Evolutionary conservation across 352 stramenopile species (phyloP).

Genomic region (Phytophthora palmivora): DNA sequence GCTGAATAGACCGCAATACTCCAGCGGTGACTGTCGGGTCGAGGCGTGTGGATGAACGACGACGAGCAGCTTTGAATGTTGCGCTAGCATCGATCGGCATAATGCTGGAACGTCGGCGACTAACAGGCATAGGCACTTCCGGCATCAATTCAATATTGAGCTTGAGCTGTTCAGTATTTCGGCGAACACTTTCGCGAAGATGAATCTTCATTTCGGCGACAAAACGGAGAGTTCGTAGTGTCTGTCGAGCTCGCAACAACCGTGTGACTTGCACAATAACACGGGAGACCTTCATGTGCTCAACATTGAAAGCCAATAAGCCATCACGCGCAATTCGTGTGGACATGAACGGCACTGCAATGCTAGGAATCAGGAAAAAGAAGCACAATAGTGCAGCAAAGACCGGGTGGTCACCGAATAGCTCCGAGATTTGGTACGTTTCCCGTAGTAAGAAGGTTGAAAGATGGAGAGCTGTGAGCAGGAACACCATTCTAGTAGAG

Average conservation of each 20-base stretch:
- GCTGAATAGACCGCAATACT: conserved; percentile 30
- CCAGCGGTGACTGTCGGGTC: conserved; percentile 22
- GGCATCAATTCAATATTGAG: conserved; percentile 28
- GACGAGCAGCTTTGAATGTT: conserved; percentile 32
- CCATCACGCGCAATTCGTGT: conserved; percentile 69
- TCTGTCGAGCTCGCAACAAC: conserved; percentile 68
- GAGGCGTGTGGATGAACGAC: conserved; percentile 25
- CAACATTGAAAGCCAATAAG: conserved; percentile 77
- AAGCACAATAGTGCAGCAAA: conserved; percentile 39
- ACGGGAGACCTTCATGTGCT: conserved; percentile 73
- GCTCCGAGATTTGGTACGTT: conserved; percentile 42
- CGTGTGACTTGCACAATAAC: conserved; percentile 76
- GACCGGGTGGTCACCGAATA: conserved; percentile 28
- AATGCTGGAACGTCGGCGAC: conserved; percentile 21
- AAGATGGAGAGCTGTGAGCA: conserved; percentile 75
- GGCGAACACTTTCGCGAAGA: conserved; percentile 58
- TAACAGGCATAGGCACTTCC: conserved; percentile 28
- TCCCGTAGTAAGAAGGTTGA: conserved; percentile 70
- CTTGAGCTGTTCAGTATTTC: conserved; percentile 14
- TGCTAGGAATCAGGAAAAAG: conserved; percentile 62
- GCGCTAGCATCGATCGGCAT: conserved; percentile 35
- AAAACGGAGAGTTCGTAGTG: conserved; percentile 76
- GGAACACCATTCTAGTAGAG: conserved; percentile 73
- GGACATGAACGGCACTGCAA: conserved; percentile 70
- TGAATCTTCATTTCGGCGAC: conserved; percentile 86